Conservation (phyloP, 495 filamentous ascomycete species). For the Lichina pygmaea region DNA sequence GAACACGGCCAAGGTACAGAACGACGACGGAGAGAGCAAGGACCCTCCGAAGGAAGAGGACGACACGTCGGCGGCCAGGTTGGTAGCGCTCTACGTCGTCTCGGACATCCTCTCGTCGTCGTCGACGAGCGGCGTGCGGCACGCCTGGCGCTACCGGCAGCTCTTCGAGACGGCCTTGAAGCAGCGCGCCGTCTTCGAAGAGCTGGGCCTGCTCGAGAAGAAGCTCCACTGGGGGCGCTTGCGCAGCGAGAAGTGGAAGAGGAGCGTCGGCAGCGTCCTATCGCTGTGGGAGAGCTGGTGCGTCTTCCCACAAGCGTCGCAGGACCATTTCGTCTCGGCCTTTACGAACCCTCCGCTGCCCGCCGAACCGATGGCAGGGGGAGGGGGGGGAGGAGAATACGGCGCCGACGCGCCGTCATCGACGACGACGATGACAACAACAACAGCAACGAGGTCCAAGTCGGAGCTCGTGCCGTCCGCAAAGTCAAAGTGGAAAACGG, state of each 20-base stretch:
- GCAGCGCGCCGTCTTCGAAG: slow-evolving; percentile 46
- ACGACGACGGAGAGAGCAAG: slow-evolving; percentile 11
- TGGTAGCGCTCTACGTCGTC: slow-evolving; percentile 65
- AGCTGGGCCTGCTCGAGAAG: slow-evolving; percentile 52
- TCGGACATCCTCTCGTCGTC: slow-evolving; percentile 75
- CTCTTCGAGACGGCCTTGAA: slow-evolving; percentile 57
- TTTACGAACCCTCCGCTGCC: slow-evolving; percentile 52
- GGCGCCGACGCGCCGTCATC: slow-evolving; percentile 6
- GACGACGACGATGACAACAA: slow-evolving; percentile 4
- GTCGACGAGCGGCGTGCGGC: slow-evolving; percentile 54
- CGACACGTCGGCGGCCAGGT: slow-evolving; percentile 45
- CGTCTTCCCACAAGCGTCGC: slow-evolving; percentile 51
- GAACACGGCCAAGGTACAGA: slow-evolving; percentile 10
- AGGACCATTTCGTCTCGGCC: slow-evolving; percentile 40
- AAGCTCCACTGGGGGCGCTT: slow-evolving; percentile 60
- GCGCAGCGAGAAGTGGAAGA: slow-evolving; percentile 72
- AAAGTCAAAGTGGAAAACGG: slow-evolving; percentile 41
- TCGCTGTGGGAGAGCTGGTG: slow-evolving; percentile 74
- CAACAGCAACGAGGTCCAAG: slow-evolving; percentile 8
- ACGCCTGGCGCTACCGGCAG: slow-evolving; percentile 76
- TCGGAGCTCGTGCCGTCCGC: slow-evolving; percentile 11
- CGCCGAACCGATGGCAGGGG: slow-evolving; percentile 1
- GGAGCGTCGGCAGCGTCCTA: slow-evolving; percentile 45
- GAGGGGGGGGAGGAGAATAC: slow-evolving; percentile 12
- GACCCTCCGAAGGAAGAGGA: slow-evolving; percentile 17